Percentiles rank a stretch among this genome's conserved stretches.
These are phyloP conservation scores for Pleurotus platypus DNA, from an alignment of 768 basidiomycete species.

Conservation along the genomic window DNA sequence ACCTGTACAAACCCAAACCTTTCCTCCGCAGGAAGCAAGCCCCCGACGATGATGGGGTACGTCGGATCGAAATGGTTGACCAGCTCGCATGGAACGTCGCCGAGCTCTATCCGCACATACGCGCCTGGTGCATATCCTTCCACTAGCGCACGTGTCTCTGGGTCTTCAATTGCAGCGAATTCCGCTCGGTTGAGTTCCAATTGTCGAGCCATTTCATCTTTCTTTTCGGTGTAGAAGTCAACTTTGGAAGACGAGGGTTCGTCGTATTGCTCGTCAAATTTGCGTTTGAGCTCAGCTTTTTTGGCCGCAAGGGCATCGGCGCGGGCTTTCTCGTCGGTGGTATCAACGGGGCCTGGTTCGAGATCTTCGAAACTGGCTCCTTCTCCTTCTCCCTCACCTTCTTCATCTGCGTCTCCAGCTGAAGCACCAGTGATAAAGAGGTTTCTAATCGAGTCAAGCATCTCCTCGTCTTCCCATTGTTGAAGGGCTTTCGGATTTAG, in stretches of 20 bases:
- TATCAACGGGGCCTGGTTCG: slow-evolving; percentile 18
- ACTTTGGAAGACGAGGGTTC: slow-evolving; percentile 74
- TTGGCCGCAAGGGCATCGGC: slow-evolving; percentile 69
- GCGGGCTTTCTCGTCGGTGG: slow-evolving; percentile 31
- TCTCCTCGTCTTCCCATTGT: slow-evolving; percentile 82
- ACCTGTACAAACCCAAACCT: slow-evolving; percentile 93
- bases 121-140: slow-evolving; percentile 90
- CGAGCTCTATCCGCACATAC: slow-evolving; percentile 90
- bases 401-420: slow-evolving; percentile 26
- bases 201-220: slow-evolving; percentile 87
- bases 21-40: slow-evolving; percentile 86
- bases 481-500: slow-evolving; percentile 48
- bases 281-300: slow-evolving; percentile 88
- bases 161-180: slow-evolving; percentile 68
- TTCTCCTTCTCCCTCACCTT: slow-evolving; percentile 36
- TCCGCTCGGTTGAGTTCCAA: slow-evolving; percentile 80
- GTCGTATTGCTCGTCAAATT: slow-evolving; percentile 97
- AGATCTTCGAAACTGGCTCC: slow-evolving; percentile 41
- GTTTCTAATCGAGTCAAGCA: slow-evolving; percentile 81
- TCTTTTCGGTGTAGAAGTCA: slow-evolving; percentile 90
- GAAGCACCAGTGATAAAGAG: slow-evolving; percentile 86
- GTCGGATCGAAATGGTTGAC: slow-evolving; percentile 89
- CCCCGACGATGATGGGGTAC: slow-evolving; percentile 91
- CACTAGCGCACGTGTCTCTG: slow-evolving; percentile 74
- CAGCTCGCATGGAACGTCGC: slow-evolving; percentile 84